Evolutionary conservation across 495 filamentous ascomycete genomes (phyloP).

Genomic region (Xylaria castorea): DNA sequence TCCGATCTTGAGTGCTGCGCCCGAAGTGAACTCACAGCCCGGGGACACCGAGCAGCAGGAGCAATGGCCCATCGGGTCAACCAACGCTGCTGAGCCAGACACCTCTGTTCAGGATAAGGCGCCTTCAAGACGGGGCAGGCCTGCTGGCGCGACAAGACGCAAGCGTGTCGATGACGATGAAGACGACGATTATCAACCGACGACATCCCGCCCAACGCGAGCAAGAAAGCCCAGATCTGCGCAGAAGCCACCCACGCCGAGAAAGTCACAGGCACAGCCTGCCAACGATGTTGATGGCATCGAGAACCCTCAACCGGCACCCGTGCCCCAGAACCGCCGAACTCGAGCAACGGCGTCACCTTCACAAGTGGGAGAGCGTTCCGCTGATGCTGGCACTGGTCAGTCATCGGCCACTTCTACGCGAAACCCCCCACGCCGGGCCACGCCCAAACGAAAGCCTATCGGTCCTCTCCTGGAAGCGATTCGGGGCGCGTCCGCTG

Average conservation of each 20-base stretch:
- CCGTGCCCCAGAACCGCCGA: not conserved
- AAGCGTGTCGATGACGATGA: conserved; percentile 1
- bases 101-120: not conserved
- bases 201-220: not conserved
- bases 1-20: not conserved
- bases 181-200: conserved; percentile 15
- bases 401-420: not conserved
- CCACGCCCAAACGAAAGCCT: not conserved
- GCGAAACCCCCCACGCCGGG: not conserved
- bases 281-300: not conserved
- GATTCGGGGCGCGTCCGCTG: not conserved
- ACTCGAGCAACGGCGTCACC: not conserved
- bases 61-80: not conserved
- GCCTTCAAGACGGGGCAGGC: not conserved
- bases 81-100: not conserved
- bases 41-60: not conserved
- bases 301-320: not conserved
- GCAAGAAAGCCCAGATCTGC: not conserved
- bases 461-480: conserved; percentile 13
- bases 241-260: not conserved
- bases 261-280: not conserved
- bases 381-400: not conserved
- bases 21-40: not conserved
- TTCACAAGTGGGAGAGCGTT: not conserved
- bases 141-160: not conserved